Percentiles rank a stretch among this genome's conserved stretches.
Evolutionary conservation across 2,329 filamentous ascomycete species (phyloP).

Genomic region (Pseudovirgaria hyperparasitica): DNA sequence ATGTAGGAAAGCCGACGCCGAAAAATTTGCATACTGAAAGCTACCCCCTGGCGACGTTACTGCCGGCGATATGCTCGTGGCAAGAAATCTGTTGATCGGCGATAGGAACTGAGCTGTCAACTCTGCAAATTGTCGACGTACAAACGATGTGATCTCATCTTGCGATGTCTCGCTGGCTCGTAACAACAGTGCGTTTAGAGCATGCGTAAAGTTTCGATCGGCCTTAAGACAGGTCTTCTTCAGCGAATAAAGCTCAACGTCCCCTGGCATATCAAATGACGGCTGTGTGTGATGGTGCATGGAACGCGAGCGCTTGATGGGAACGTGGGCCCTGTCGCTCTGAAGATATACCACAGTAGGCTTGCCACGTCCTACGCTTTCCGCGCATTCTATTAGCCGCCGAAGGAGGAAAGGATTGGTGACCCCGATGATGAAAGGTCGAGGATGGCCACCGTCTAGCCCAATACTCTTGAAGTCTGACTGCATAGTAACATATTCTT

Average conservation of each 20-base stretch:
- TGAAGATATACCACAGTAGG: constrained; percentile 28
- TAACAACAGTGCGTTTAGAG: constrained; percentile 21
- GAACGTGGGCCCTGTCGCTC: constrained; percentile 21
- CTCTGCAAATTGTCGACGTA: constrained; percentile 29
- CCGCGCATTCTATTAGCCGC: constrained; percentile 21
- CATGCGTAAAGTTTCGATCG: constrained; percentile 18
- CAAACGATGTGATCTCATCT: constrained; percentile 21
- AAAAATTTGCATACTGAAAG: constrained; percentile 26
- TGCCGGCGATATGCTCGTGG: constrained; percentile 17
- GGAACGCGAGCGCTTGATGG: constrained; percentile 22
- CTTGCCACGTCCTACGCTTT: constrained; percentile 17
- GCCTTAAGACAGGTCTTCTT: constrained; percentile 26
- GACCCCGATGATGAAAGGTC: constrained; percentile 26
- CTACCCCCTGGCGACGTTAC: constrained; percentile 22
- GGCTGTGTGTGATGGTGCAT: constrained; percentile 18
- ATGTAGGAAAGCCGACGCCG: constrained; percentile 20
- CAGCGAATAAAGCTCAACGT: constrained; percentile 22
- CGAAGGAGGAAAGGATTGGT: constrained; percentile 30
- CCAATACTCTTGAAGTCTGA: constrained; percentile 27
- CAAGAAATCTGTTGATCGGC: constrained; percentile 27
- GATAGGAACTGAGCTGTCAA: constrained; percentile 28
- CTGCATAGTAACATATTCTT: constrained; percentile 32
- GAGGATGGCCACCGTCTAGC: constrained; percentile 24
- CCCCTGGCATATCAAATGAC: constrained; percentile 25
- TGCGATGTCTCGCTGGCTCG: constrained; percentile 16